A percentile compares a stretch with the other conserved stretches of the same genome.
Evolutionary conservation across 2,329 filamentous ascomycete genomes (phyloP).

Genomic region (Colletotrichum sp.): DNA sequence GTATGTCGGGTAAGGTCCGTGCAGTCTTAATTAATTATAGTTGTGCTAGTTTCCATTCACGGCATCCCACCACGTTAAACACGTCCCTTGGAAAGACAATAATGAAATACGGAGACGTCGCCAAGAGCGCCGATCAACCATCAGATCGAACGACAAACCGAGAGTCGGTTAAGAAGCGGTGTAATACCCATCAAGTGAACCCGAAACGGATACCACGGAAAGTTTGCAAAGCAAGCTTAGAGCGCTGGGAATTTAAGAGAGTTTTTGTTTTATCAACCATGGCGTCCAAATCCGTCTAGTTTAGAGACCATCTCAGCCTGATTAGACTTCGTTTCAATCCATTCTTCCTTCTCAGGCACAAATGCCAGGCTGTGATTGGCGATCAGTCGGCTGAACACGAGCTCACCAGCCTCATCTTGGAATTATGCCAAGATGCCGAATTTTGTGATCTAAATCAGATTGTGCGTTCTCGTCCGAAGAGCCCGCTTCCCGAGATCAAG

Average conservation of each 20-base stretch:
- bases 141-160: neutral
- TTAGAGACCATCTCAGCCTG: neutral
- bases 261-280: neutral
- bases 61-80: neutral
- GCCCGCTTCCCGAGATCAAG: fast-evolving
- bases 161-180: neutral
- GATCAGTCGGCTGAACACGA: neutral
- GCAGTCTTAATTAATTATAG: neutral
- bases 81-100: neutral
- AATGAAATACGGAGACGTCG: neutral
- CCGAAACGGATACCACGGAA: neutral
- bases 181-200: neutral
- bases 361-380: neutral
- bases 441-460: neutral
- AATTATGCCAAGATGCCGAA: neutral
- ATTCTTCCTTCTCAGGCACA: fast-evolving
- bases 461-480: neutral
- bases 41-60: neutral
- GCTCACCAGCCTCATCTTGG: neutral
- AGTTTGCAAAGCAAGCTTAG: neutral
- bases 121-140: neutral
- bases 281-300: neutral
- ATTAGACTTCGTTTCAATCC: neutral
- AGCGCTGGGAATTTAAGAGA: neutral
- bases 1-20: neutral